These are phyloP conservation scores for Phlebiopsis gigantea DNA, from an alignment of 768 basidiomycete species.

Conservation along the genomic window DNA sequence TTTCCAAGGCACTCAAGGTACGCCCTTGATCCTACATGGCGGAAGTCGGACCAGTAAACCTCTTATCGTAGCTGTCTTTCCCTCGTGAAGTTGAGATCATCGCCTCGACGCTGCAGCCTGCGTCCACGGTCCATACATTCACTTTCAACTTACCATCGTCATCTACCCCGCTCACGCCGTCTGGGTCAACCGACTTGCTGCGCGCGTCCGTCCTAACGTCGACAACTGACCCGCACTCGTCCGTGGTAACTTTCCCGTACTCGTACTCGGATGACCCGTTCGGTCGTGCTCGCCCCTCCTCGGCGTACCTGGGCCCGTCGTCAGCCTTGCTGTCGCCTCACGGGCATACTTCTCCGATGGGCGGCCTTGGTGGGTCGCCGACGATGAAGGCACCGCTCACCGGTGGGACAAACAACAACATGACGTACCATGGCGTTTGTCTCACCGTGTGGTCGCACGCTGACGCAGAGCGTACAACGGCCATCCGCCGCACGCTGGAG, in stretches of 20 bases:
- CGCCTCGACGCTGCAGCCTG: slow-evolving; percentile 90
- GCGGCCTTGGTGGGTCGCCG: slow-evolving; percentile 14
- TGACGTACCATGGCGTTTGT: slow-evolving; percentile 88
- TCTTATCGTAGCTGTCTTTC: slow-evolving; percentile 66
- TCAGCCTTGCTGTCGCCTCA: slow-evolving; percentile 44
- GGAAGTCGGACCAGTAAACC: background rate
- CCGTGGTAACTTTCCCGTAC: slow-evolving; percentile 68
- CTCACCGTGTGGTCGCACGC: slow-evolving; percentile 96
- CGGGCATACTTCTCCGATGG: slow-evolving; percentile 17
- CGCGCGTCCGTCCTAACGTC: slow-evolving; percentile 70
- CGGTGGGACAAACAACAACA: slow-evolving; percentile 28
- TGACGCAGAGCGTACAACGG: slow-evolving; percentile 78
- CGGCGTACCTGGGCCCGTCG: slow-evolving; percentile 75
- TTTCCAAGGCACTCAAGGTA: slow-evolving; percentile 88
- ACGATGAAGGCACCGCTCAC: slow-evolving; percentile 19
- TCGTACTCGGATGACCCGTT: slow-evolving; percentile 77
- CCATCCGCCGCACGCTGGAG: slow-evolving; percentile 80
- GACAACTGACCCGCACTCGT: slow-evolving; percentile 39
- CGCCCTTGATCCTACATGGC: slow-evolving; percentile 12
- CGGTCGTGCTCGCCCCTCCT: slow-evolving; percentile 61
- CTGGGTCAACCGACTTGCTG: slow-evolving; percentile 64
- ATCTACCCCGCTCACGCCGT: slow-evolving; percentile 70
- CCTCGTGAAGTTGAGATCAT: slow-evolving; percentile 91
- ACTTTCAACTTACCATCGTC: slow-evolving; percentile 81
- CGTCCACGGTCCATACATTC: slow-evolving; percentile 89